Evolutionary conservation across 768 basidiomycete genomes (phyloP), one percentile per base, ranked within the genome.

Genomic region (Boletus vermiculosoides): DNA sequence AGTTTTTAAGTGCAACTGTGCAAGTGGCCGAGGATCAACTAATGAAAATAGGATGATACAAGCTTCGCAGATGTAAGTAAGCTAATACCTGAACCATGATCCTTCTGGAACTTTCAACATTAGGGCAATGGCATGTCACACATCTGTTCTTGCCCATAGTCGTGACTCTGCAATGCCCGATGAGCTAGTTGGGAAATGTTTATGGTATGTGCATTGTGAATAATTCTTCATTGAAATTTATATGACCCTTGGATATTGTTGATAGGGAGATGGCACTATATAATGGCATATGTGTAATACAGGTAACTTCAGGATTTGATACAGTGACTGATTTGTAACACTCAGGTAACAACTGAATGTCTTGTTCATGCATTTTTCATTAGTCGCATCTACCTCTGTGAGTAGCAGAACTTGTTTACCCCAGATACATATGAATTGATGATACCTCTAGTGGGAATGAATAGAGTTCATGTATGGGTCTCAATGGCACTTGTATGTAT

Each of bases 301-400:
- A 1, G 18, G 22, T 37, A 31, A 47, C n/a, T 37, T 42, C 2
- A 30, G 9, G 10, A 5, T 45, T 31, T 28, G 5, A 18, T 41
- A 0, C 7, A 23, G 2, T 49, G 1, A 9, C 62, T 71, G 2
- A 70, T 9, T 9, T 48, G 0, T 18, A 13, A 13, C 28, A 9
- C 37, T 7, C 44, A 71, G 68, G 50, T 15, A 30, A 16, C 13
- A 6, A 64, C 66, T 47, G 64, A 36, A 23, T 66, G 58, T 51
- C 56, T 69, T 54, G 62, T 71, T 15, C 68, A 69, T 50, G 58
- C 45, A 34, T 60, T 54, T 33, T 71, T 69, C 16, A 58, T 64
- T 10, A 63, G 54, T 50, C 61, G 64, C 4, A 60, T 69, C 37
- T 62, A 66, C 16, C 46, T 66, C 7, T 56, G 68, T 70, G n/a